Evolutionary conservation across 164 flowering plant genomes (phyloP), one percentile per base, ranked within the genome.

Genomic region (Tetracentron sinense): DNA sequence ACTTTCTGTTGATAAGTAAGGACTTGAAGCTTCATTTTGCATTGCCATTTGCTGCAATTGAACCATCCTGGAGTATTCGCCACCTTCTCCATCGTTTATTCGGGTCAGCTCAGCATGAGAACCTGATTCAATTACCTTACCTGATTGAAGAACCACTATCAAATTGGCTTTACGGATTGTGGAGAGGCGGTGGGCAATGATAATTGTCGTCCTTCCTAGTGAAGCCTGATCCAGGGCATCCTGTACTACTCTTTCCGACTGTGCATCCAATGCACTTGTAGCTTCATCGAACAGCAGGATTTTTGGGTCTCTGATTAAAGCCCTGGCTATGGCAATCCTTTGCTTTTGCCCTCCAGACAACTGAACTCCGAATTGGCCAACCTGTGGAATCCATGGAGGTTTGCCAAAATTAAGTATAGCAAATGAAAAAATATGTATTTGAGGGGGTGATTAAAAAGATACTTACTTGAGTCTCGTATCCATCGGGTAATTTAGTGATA

Each of bases 401-500:
- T 23, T 3, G 22, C 25, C 1, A 3, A 16, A 31, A 10, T 19
- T 46, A 3, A 14, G 50, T 35, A 6, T 14, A 15, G 33, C 16
- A 6, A 31, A 51, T 17, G 25, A 60, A n/a, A 26, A 2, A 35
- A 33, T 0, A 25, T 1, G 12, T 14, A 6, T 1, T 22, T 25
- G 4, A 22, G 17, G 25, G n/a, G 12, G 16, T n/a, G 31, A 46
- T 42, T 3, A 33, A 16, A 50, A 51, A 15, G 19, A 10, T 16
- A 27, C 69, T 54, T 62, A 81, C 81, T 42, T 65, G 80, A 19
- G 87, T 77, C 3, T 79, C 67, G 46, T 79, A 77, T 51, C 75
- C 74, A 22, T 66, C 35, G 0, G 83, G 82, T 7, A 81, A 58
- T 25, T 61, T 46, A 12, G 53, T 35, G 10, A 81, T 74, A 67